These are phyloP conservation scores for Chamaecrista fasciculata DNA, from an alignment of 306 rosid species.

Conservation along the genomic window DNA sequence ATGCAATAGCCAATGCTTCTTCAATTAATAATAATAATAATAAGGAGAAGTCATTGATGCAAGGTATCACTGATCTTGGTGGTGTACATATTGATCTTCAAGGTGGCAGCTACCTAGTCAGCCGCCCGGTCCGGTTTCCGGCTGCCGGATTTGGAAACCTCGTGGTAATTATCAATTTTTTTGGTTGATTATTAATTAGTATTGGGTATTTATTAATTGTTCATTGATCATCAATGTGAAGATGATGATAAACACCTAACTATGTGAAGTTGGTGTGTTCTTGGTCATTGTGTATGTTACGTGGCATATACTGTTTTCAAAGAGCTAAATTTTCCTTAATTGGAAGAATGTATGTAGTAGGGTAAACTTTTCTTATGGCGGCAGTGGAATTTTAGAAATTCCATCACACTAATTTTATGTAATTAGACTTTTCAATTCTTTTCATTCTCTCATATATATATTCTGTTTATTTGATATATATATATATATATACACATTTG, in stretches of 20 bases:
- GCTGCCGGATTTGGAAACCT: conserved; percentile 63
- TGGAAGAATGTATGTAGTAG: too few relatives aligned
- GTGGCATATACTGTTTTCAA: conserved; percentile 15
- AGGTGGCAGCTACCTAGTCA: conserved; percentile 75
- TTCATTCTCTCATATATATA: too few relatives aligned
- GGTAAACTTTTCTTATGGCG: background rate
- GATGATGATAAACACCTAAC: conserved; percentile 7
- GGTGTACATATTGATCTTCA: conserved; percentile 69
- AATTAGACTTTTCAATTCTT: too few relatives aligned
- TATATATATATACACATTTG: too few relatives aligned
- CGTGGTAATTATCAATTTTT: conserved; percentile 44
- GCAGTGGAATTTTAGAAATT: too few relatives aligned
- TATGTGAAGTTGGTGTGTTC: background rate
- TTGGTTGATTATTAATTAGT: too few relatives aligned
- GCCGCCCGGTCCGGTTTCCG: conserved; percentile 57
- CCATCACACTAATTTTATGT: too few relatives aligned
- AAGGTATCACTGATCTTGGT: conserved; percentile 68
- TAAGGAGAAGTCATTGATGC: conserved; percentile 46
- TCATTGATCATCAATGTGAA: background rate
- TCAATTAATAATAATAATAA: background rate
- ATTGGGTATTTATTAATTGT: too few relatives aligned
- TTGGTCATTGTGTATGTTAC: conserved; percentile 26
- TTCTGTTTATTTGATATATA: too few relatives aligned
- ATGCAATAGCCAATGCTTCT: conserved; percentile 50
- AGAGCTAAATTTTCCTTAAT: background rate